Percentiles rank a stretch among this genome's conserved stretches.
phyloP scores from a whole-genome alignment of 768 basidiomycete species.

The Boletales sp. region DNA sequence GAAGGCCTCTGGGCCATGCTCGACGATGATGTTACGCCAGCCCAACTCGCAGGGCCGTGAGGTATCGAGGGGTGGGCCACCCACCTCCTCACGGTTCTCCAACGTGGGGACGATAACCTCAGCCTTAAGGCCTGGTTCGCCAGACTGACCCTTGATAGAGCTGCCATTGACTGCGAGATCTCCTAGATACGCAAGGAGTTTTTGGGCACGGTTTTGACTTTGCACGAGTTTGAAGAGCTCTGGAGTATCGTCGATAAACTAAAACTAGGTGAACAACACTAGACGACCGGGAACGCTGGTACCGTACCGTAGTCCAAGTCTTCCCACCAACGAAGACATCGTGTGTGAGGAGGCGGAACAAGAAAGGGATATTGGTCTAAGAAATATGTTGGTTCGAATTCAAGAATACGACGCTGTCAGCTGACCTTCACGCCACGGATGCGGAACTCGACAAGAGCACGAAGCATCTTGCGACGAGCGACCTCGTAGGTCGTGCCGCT shows the following conservation, averaged over 20 bases:
- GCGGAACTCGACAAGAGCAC: constrained; percentile 99
- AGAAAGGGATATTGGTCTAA: constrained; percentile 98
- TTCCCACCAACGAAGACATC: constrained; percentile 94
- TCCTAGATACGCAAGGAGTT: constrained; percentile 93
- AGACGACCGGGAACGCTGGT: constrained; percentile 1
- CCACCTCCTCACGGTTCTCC: constrained; percentile 72
- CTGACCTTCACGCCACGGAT: constrained; percentile 94
- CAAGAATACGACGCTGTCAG: neutral
- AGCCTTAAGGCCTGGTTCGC: constrained; percentile 90
- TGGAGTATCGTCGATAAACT: constrained; percentile 99
- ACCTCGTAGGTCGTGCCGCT: constrained; percentile 98
- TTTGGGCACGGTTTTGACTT: constrained; percentile 97
- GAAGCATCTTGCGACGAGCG: constrained; percentile 97
- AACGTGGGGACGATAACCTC: constrained; percentile 84
- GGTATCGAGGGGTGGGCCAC: constrained; percentile 72
- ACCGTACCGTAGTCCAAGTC: constrained; percentile 90
- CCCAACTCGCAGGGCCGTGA: constrained; percentile 80
- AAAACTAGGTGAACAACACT: constrained; percentile 9
- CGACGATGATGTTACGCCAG: constrained; percentile 98
- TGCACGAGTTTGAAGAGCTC: constrained; percentile 98
- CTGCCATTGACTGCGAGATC: constrained; percentile 98
- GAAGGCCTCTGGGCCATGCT: constrained; percentile 96
- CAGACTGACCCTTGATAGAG: constrained; percentile 93
- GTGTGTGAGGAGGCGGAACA: constrained; percentile 96
- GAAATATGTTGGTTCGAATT: neutral